Percentiles rank a stretch among this genome's conserved stretches.
phyloP scores from a whole-genome alignment of 371 early-diverging fungal genomes.

The Mucor circinelloides region DNA sequence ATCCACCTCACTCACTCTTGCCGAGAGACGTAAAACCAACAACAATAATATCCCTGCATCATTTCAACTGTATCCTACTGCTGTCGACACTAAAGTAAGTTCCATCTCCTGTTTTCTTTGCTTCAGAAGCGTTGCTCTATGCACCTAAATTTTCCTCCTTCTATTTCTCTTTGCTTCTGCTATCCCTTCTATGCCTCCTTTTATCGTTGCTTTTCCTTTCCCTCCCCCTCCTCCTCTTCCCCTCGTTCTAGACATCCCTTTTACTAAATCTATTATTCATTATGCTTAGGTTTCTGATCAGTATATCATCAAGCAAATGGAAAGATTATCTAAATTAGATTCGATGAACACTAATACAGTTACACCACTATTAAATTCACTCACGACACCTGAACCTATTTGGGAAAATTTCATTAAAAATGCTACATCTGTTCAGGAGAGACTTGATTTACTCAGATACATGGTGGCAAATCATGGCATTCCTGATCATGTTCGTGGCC shows the following conservation, averaged over 20 bases:
- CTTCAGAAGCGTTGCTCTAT: not conserved
- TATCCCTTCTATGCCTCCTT: too few species aligned
- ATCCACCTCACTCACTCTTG: slow-evolving; percentile 11
- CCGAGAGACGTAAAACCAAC: slow-evolving; percentile 10
- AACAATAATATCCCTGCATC: slow-evolving; percentile 14
- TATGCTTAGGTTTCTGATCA: not conserved
- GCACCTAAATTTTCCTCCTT: not conserved
- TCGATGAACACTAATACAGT: not conserved
- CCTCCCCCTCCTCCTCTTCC: not conserved
- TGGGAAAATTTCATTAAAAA: slow-evolving; percentile 9
- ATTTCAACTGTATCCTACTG: not conserved
- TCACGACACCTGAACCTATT: not conserved
- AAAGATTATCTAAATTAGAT: not conserved
- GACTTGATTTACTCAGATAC: not conserved
- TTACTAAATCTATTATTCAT: not conserved
- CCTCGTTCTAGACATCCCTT: not conserved
- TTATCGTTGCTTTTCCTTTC: not conserved
- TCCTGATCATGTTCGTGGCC: slow-evolving; percentile 76
- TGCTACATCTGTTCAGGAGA: not conserved
- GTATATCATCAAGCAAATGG: not conserved
- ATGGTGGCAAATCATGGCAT: slow-evolving; percentile 53
- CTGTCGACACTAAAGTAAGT: slow-evolving; percentile 1
- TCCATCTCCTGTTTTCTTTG: not conserved
- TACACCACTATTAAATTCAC: not conserved
- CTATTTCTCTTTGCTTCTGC: too few species aligned